Conservation (phyloP, 2,329 filamentous ascomycete species). For the Microsporum ferrugineum region DNA sequence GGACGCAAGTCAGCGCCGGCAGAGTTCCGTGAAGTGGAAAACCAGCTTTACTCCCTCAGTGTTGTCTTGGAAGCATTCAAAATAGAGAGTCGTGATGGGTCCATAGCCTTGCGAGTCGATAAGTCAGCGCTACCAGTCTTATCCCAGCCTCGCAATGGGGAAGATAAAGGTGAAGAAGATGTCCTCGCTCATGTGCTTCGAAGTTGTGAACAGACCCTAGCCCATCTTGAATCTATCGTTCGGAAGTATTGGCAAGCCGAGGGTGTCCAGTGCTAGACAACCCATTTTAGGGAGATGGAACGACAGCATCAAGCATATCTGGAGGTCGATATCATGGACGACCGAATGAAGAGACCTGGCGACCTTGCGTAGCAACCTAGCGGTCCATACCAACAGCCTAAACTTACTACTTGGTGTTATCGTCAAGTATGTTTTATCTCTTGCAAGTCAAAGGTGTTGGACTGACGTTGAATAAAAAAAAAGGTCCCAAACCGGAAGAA, state of each 20-base stretch:
- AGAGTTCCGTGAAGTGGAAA: slow-evolving; percentile 3
- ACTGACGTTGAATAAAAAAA: background rate
- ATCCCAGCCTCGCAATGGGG: background rate
- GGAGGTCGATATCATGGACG: slow-evolving; percentile 1
- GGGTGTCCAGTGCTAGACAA: background rate
- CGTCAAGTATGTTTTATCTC: background rate
- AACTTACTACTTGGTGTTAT: background rate
- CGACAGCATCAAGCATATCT: background rate
- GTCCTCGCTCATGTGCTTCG: background rate
- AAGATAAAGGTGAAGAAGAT: background rate
- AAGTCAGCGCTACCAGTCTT: background rate
- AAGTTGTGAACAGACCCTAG: background rate
- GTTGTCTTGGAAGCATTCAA: background rate
- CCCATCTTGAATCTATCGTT: background rate
- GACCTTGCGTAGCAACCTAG: background rate
- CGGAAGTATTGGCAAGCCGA: background rate
- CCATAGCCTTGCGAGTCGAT: background rate
- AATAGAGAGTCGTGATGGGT: background rate
- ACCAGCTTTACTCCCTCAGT: slow-evolving; percentile 4
- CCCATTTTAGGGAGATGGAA: background rate
- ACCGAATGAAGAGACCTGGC: background rate
- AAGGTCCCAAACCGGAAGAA: background rate
- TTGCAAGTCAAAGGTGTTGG: background rate
- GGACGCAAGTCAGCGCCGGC: slow-evolving; percentile 2
- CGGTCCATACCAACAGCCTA: background rate